Conservation (phyloP, 1,139 yeast genomes). For the Arxiozyma bovina region DNA sequence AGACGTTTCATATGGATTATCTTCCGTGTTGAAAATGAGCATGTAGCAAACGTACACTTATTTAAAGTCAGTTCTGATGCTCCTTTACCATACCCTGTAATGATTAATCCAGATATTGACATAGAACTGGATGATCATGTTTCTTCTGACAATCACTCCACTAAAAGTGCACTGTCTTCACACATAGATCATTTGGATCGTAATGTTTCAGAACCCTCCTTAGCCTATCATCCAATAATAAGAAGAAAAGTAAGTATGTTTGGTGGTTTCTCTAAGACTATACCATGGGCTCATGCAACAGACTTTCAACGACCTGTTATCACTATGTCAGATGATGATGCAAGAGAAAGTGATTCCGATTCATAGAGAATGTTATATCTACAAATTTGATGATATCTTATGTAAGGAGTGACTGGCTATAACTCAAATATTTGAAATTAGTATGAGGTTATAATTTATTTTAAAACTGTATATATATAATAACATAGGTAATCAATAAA, state of each 20-base stretch:
- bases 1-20: conserved; percentile 84
- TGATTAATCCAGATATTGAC: conserved; percentile 2
- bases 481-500: neutral
- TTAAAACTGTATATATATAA: neutral
- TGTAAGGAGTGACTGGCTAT: no score
- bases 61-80: conserved; percentile 82
- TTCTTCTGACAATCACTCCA: neutral
- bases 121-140: neutral
- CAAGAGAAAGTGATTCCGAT: conserved; percentile 27
- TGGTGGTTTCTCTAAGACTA: conserved; percentile 46
- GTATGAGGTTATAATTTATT: neutral
- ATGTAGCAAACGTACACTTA: conserved; percentile 75
- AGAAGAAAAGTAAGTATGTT: conserved; percentile 34
- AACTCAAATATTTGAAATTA: no score
- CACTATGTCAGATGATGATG: conserved; percentile 12
- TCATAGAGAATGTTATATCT: neutral
- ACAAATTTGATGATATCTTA: no score
- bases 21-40: conserved; percentile 93
- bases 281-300: conserved; percentile 75
- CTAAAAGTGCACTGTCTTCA: neutral
- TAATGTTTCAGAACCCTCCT: conserved; percentile 14
- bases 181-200: neutral
- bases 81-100: conserved; percentile 63
- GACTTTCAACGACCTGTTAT: conserved; percentile 64
- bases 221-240: conserved; percentile 18